phyloP scores from a whole-genome alignment of 176 grass and related monocot species.

The Pharus latifolius region DNA sequence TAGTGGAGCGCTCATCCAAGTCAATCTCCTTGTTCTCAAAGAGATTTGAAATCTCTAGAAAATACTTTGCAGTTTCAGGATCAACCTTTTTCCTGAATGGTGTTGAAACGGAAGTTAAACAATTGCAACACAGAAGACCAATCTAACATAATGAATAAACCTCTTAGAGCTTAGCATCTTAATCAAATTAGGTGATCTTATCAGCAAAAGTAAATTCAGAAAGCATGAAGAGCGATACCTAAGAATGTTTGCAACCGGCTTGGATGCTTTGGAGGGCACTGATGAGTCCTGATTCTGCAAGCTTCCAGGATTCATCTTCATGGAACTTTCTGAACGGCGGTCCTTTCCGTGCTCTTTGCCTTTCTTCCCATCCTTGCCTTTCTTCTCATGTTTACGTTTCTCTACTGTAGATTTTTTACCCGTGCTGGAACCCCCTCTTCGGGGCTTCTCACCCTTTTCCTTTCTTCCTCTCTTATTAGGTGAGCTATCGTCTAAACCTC shows the following conservation, averaged over 20 bases:
- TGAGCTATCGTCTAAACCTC: slow-evolving; percentile 8
- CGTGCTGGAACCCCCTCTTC: slow-evolving; percentile 12
- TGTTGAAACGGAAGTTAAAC: background rate
- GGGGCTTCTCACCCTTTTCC: slow-evolving; percentile 14
- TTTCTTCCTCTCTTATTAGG: slow-evolving; percentile 22
- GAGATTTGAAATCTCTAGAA: slow-evolving; percentile 69
- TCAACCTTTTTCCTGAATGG: slow-evolving; percentile 66
- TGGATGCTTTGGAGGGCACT: slow-evolving; percentile 3
- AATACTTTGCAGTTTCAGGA: slow-evolving; percentile 86
- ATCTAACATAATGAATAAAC: background rate
- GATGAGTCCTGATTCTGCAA: background rate
- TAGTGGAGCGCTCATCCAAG: slow-evolving; percentile 58
- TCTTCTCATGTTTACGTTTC: slow-evolving; percentile 10
- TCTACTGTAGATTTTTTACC: background rate
- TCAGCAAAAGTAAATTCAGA: background rate
- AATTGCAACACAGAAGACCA: background rate
- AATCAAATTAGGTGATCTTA: background rate
- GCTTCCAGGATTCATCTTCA: background rate
- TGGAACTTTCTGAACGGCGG: background rate
- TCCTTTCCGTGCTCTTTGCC: slow-evolving; percentile 17
- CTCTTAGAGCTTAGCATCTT: background rate
- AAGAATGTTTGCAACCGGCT: slow-evolving; percentile 19
- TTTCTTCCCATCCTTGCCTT: slow-evolving; percentile 12
- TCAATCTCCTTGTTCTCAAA: slow-evolving; percentile 70
- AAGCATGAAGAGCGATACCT: slow-evolving; percentile 23